Conservation (phyloP, 306 rosid species). For the Prunus campanulata region DNA sequence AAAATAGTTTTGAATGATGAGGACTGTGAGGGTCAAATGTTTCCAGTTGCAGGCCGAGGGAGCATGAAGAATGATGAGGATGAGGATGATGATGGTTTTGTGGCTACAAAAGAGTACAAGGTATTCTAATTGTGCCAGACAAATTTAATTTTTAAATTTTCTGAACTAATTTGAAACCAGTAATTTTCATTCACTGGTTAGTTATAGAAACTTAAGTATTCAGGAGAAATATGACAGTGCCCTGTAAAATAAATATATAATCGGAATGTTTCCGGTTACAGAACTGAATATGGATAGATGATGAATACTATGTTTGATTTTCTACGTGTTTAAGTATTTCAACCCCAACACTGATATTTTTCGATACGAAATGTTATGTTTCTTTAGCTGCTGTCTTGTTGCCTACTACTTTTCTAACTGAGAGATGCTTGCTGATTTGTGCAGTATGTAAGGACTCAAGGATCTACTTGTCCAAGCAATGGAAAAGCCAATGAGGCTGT, state of each 20-base stretch:
- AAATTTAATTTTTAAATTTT: not conserved
- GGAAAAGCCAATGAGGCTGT: conserved; percentile 22
- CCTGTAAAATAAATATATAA: not conserved
- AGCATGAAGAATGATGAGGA: conserved; percentile 10
- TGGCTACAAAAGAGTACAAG: conserved; percentile 21
- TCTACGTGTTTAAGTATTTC: not conserved
- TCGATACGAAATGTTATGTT: not conserved
- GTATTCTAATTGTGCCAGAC: not conserved
- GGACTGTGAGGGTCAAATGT: conserved; percentile 18
- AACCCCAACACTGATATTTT: too few species aligned
- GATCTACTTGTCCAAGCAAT: conserved; percentile 32
- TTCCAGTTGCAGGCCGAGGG: conserved; percentile 17
- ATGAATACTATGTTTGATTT: not conserved
- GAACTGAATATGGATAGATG: not conserved
- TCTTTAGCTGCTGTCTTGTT: not conserved
- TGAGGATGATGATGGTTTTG: conserved; percentile 17
- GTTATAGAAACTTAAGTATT: not conserved
- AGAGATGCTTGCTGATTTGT: conserved; percentile 21
- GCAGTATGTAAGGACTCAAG: conserved; percentile 46
- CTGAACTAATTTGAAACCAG: not conserved
- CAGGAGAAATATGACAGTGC: not conserved
- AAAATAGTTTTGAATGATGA: conserved; percentile 64
- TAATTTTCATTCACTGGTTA: not conserved
- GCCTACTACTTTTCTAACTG: not conserved
- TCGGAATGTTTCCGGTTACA: not conserved